Percentiles rank a stretch among this genome's conserved stretches.
These are phyloP conservation scores for Ricinus communis DNA, from an alignment of 345 rosid genomes.

Conservation along the genomic window DNA sequence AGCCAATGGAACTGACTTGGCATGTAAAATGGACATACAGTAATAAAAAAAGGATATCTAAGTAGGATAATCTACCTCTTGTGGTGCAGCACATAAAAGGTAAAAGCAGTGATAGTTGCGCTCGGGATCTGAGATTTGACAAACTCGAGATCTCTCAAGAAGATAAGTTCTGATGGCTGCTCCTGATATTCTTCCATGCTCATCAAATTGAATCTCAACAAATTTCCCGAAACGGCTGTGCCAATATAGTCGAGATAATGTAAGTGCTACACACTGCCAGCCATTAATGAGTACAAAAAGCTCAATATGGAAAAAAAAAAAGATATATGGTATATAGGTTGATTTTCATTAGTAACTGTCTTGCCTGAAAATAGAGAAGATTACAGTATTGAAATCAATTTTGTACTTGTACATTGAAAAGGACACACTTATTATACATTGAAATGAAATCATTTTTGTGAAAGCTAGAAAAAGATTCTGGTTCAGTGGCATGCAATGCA, in stretches of 20 bases:
- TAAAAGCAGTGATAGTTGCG: slow-evolving; percentile 96
- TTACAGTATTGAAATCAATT: slow-evolving; percentile 3
- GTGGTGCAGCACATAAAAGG: slow-evolving; percentile 88
- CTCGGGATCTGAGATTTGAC: slow-evolving; percentile 90
- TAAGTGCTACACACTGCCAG: neutral
- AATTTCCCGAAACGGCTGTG: slow-evolving; percentile 94
- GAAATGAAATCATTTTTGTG: slow-evolving; percentile 8
- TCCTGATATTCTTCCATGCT: slow-evolving; percentile 77
- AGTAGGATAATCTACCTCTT: slow-evolving; percentile 43
- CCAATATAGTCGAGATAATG: slow-evolving; percentile 19
- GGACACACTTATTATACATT: neutral
- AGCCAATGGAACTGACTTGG: slow-evolving; percentile 21
- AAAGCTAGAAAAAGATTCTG: neutral
- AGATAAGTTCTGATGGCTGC: slow-evolving; percentile 96
- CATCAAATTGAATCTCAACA: slow-evolving; percentile 88
- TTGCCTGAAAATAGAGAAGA: neutral
- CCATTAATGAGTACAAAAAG: neutral
- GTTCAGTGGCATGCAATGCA: neutral
- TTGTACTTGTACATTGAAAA: slow-evolving; percentile 5
- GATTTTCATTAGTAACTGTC: slow-evolving; percentile 4
- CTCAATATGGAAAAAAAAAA: neutral
- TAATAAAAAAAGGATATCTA: slow-evolving; percentile 6
- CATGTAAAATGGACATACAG: slow-evolving; percentile 7
- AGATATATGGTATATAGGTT: neutral
- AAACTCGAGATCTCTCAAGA: slow-evolving; percentile 93